phyloP scores from a whole-genome alignment of 108 stramenopile species.

The Fragilariopsis cylindrus region DNA sequence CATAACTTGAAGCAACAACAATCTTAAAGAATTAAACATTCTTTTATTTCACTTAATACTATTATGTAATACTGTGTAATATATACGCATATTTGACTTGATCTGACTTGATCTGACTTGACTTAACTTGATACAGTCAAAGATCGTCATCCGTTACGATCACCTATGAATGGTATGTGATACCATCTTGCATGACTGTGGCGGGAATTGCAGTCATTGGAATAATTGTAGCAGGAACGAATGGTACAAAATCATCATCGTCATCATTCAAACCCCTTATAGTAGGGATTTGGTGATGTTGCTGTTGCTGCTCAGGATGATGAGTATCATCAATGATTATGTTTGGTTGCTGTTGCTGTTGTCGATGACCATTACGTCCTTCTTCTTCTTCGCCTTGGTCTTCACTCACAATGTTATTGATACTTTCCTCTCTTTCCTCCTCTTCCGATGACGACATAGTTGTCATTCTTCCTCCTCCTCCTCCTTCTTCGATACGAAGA shows the following conservation, averaged over 20 bases:
- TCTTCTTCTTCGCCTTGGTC: constrained; percentile 1
- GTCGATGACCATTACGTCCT: not conserved
- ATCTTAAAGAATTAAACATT: too few species aligned
- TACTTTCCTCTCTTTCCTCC: not conserved
- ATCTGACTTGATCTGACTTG: too few species aligned
- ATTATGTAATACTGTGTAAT: too few species aligned
- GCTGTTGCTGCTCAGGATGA: constrained; percentile 6
- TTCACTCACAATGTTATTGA: not conserved
- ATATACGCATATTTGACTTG: too few species aligned
- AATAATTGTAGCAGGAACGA: constrained; percentile 27
- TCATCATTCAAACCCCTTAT: not conserved
- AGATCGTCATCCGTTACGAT: not conserved
- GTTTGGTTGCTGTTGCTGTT: not conserved
- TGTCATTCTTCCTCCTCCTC: not conserved
- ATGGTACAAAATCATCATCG: constrained; percentile 32
- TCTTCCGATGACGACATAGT: not conserved
- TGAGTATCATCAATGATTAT: too few species aligned
- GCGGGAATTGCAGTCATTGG: not conserved
- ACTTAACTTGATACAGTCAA: too few species aligned
- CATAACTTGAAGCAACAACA: too few species aligned
- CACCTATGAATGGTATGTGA: not conserved
- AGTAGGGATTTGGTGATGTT: constrained; percentile 21
- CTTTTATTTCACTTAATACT: too few species aligned
- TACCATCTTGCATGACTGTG: constrained; percentile 5
- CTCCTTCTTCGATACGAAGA: not conserved